Evolutionary conservation across 805 yeast genomes (phyloP), one percentile per base, ranked within the genome.

Genomic region (Metschnikowia colocasiae): DNA sequence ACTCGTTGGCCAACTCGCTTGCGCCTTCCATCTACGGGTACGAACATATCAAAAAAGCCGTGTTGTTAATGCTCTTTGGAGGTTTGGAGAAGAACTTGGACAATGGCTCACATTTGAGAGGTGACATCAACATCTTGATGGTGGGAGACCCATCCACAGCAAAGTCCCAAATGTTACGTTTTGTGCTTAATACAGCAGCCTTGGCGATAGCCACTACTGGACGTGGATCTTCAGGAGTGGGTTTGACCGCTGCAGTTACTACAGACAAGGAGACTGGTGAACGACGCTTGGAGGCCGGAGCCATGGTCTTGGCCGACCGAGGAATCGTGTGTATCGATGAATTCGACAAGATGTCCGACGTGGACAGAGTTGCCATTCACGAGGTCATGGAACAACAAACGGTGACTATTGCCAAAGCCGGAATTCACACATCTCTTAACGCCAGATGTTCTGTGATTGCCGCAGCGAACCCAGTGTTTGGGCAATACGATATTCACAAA

Each of bases 351-450:
- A 94, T 94, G 99, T 84, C 87, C 52, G 99, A 94, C 65, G 81
- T 83, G 23, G 99, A 94, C 71, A 80, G 99, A 63, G 98, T 94
- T 44, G 98, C 98, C 1, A 94, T 94, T 61, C 99, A 94, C 69
- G 99, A 94, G 78, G 99, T 94, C 42, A 94, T 94, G 99, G 99
- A 94, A 73, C 99, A 94, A 71, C 99, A 94, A 67, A 94, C 99
- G 0, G 97, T 92, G 25, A 91, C 98, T 2, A 91, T 92, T 61
- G 96, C 98, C 44, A 92, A 92, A 66, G 99, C 98, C 4, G 99
- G 99, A 54, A 92, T 92, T 59, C 97, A 92, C 66, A 91, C 98
- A 2, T 86, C 98, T 5, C 76, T 92, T 57, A 92, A 92, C 63
- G 98, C 99, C 12, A 81, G 99, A 60, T 92, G 98, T 71, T 86